These are phyloP conservation scores for Alternaria angustiovoidea DNA, from an alignment of 2,329 filamentous ascomycete species.

Conservation along the genomic window DNA sequence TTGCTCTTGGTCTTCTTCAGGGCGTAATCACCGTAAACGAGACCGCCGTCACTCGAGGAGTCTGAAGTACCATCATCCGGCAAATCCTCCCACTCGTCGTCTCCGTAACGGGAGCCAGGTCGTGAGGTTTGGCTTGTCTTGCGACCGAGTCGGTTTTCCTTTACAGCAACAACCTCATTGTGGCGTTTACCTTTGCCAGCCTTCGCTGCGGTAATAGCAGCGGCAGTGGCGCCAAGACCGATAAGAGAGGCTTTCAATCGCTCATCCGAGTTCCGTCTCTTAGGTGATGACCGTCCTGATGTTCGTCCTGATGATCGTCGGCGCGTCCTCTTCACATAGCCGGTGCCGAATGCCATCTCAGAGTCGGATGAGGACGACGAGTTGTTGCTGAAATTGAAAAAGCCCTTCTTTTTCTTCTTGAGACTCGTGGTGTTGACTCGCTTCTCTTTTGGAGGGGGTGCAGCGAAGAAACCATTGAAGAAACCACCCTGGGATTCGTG, in stretches of 20 bases:
- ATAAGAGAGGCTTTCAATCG: constrained; percentile 57
- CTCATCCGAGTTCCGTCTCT: constrained; percentile 54
- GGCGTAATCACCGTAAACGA: constrained; percentile 67
- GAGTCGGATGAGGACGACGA: constrained; percentile 57
- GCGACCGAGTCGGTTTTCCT: constrained; percentile 39
- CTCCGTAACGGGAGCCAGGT: constrained; percentile 49
- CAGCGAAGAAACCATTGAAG: constrained; percentile 67
- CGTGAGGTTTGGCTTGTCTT: constrained; percentile 32
- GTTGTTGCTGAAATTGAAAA: constrained; percentile 60
- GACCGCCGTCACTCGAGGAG: constrained; percentile 62
- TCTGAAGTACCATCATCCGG: constrained; percentile 50
- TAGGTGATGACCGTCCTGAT: constrained; percentile 31
- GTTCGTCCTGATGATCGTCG: constrained; percentile 26
- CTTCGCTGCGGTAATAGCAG: constrained; percentile 57
- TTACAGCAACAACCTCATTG: constrained; percentile 47
- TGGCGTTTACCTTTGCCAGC: constrained; percentile 38
- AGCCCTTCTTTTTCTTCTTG: constrained; percentile 54
- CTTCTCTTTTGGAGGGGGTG: constrained; percentile 52
- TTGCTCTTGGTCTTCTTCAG: constrained; percentile 54
- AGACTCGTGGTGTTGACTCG: constrained; percentile 34
- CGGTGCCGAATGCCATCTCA: constrained; percentile 57
- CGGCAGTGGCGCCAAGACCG: constrained; percentile 58
- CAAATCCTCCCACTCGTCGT: constrained; percentile 57
- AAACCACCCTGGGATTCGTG: constrained; percentile 55
- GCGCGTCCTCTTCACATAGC: constrained; percentile 35